Conservation (phyloP, 768 basidiomycete species). For the Leccinum ochraceum region DNA sequence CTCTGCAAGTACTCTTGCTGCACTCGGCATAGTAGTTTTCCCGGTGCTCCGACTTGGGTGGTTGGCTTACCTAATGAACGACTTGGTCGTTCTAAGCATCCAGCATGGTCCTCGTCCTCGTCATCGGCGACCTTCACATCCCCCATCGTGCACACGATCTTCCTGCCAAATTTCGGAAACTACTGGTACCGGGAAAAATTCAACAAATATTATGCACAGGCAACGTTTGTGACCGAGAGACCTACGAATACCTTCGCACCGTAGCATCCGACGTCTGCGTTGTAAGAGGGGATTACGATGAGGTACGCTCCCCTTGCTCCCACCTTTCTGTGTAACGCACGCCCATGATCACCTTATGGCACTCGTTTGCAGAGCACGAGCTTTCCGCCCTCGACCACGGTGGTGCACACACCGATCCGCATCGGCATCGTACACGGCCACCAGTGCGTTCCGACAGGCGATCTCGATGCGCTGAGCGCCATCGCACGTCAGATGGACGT, state of each 20-base stretch:
- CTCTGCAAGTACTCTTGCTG: not conserved
- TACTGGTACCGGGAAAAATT: constrained; percentile 94
- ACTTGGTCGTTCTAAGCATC: constrained; percentile 9
- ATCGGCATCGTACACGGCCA: constrained; percentile 95
- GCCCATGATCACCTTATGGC: constrained; percentile 4
- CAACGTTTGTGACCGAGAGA: constrained; percentile 96
- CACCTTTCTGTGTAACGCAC: not conserved
- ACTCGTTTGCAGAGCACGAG: constrained; percentile 49
- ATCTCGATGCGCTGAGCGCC: constrained; percentile 84
- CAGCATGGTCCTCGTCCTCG: constrained; percentile 79
- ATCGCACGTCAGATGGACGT: constrained; percentile 97
- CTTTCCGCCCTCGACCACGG: constrained; percentile 79
- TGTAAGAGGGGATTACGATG: constrained; percentile 94
- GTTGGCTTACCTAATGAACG: constrained; percentile 28
- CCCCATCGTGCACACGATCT: constrained; percentile 89
- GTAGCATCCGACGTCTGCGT: constrained; percentile 93
- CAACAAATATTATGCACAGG: constrained; percentile 98
- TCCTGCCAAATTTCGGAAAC: constrained; percentile 95
- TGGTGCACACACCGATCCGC: constrained; percentile 81
- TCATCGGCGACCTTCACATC: constrained; percentile 97
- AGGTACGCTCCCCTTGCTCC: constrained; percentile 49
- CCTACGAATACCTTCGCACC: constrained; percentile 92
- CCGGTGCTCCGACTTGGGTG: not conserved
- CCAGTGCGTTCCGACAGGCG: constrained; percentile 90
- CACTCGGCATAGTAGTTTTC: not conserved